Conservation (phyloP, 2,329 filamentous ascomycete genomes). For the Metarhizium sp. region DNA sequence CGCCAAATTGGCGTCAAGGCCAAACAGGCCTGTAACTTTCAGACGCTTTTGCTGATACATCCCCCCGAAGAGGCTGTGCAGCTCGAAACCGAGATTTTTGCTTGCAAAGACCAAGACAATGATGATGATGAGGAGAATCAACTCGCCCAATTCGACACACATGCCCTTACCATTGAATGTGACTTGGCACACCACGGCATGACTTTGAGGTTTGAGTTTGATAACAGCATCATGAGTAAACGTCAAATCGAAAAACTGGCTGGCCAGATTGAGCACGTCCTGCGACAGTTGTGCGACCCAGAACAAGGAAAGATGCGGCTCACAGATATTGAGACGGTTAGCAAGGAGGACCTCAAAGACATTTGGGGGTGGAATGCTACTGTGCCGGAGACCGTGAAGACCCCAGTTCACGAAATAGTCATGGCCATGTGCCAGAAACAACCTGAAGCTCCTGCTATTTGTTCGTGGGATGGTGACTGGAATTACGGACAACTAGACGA, state of each 20-base stretch:
- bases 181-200: not conserved
- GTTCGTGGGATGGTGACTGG: constrained; percentile 30
- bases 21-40: constrained; percentile 9
- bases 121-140: not conserved
- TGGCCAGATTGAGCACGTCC: constrained; percentile 1
- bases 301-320: not conserved
- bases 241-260: not conserved
- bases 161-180: constrained; percentile 3
- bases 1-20: constrained; percentile 7
- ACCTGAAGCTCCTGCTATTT: constrained; percentile 7
- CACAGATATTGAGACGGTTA: not conserved
- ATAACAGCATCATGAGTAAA: not conserved
- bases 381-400: constrained; percentile 2
- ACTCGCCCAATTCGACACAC: not conserved
- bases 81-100: not conserved
- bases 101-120: not conserved
- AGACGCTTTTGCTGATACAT: constrained; percentile 7
- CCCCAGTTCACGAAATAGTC: constrained; percentile 7
- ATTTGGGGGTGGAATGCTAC: constrained; percentile 6
- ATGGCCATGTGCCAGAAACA: not conserved
- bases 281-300: not conserved
- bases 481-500: constrained; percentile 21
- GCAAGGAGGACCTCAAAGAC: constrained; percentile 4
- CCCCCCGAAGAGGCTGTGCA: not conserved
- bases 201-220: not conserved